Base-by-base conservation (phyloP, 176 grass and related monocot genomes). In the Bromus sterilis region DNA sequence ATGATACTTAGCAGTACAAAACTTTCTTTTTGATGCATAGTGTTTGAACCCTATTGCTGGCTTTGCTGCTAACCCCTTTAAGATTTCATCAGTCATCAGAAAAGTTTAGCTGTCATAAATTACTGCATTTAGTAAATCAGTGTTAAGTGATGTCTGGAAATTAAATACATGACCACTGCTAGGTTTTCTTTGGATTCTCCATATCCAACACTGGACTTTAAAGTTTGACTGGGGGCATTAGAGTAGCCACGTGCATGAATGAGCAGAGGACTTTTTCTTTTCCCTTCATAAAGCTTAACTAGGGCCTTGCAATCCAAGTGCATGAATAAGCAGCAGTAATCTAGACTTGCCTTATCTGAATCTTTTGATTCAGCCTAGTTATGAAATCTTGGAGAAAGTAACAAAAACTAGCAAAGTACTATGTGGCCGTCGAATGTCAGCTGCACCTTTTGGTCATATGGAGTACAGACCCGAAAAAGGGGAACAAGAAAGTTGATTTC, bases 11-110 rank as follows among this genome's bases (percentile, higher is more conserved):
- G 15, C 0, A 0, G 4, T 44, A 57, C 16, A 37, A 28, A 39
- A 66, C 11, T 82, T 46, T 63, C 55, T 56, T 78, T 78, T 66
- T 28, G 11, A 36, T 82, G 64, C 81, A 78, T 43, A 29, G 67
- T 28, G 23, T 41, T 35, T 30, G 24, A 71, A 78, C 25, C 73
- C 26, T 31, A 11, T 63, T 63, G 37, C 9, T 13, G 20, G 39
- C 14, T 74, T 65, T 79, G 13, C 35, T 75, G 44, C 75, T 59
- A 36, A 0, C 33, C 10, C 14, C 31, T 44, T 71, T 71, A 61
- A 23, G 25, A 24, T 71, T 89, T 49, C 42, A 59, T 51, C 36
- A 15, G 9, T 60, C 43, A 66, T 43, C 25, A 8, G 3, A 75
- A 84, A 10, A 35, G 62, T 89, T 9, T 84, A 23, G 20, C 29